Conservation (phyloP, 352 stramenopile species). For the Globisporangium spinosum region DNA sequence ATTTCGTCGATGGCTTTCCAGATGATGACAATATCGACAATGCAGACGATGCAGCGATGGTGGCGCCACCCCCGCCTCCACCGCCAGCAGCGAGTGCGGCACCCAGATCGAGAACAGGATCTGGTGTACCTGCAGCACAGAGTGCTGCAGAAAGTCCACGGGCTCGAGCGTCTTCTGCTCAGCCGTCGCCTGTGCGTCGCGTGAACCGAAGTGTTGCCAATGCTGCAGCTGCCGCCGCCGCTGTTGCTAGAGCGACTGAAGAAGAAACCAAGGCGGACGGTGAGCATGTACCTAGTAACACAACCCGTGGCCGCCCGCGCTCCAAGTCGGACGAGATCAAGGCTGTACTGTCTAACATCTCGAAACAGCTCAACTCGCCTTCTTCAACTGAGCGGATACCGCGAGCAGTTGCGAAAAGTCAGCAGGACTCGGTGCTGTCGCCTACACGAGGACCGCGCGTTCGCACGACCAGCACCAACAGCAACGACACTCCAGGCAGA, state of each 20-base stretch:
- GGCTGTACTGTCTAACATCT: slow-evolving; percentile 11
- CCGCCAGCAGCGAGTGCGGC: neutral
- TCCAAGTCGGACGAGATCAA: slow-evolving; percentile 22
- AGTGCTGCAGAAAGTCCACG: neutral
- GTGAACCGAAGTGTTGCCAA: neutral
- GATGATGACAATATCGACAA: slow-evolving; percentile 23
- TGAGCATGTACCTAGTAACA: neutral
- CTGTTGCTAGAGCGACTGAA: neutral
- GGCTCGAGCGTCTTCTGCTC: neutral
- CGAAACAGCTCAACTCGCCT: slow-evolving; percentile 13
- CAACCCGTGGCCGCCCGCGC: neutral
- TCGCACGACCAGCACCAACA: slow-evolving; percentile 11
- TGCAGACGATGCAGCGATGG: slow-evolving; percentile 4
- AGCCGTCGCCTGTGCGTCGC: slow-evolving; percentile 2
- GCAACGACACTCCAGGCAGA: neutral
- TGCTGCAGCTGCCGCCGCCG: neutral
- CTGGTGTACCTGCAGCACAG: neutral
- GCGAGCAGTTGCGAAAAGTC: neutral
- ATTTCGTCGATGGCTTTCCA: slow-evolving; percentile 39
- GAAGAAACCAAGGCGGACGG: slow-evolving; percentile 3
- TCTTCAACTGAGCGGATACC: neutral
- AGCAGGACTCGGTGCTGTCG: slow-evolving; percentile 3
- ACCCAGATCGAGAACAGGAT: neutral
- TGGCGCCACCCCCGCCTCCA: neutral
- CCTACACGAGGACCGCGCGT: slow-evolving; percentile 1